Evolutionary conservation across 2,329 filamentous ascomycete genomes (phyloP).

Genomic region (Neonectria magnoliae): DNA sequence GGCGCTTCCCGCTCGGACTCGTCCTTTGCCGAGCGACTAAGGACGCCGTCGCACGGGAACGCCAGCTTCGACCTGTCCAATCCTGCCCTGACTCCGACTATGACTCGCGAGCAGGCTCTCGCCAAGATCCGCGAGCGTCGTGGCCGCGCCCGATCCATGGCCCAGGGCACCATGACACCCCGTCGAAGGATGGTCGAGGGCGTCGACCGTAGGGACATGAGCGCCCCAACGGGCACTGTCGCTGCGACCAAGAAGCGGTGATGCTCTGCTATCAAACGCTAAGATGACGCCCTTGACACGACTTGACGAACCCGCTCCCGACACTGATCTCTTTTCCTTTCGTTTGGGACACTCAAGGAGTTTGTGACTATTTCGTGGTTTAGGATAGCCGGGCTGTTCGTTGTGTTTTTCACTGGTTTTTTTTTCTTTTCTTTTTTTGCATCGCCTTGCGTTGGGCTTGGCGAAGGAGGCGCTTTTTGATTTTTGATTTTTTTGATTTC

Average conservation of each 20-base stretch:
- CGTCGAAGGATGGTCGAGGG: slow-evolving; percentile 67
- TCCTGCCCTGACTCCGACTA: slow-evolving; percentile 70
- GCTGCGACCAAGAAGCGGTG: slow-evolving; percentile 35
- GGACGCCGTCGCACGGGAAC: slow-evolving; percentile 55
- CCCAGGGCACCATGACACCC: slow-evolving; percentile 67
- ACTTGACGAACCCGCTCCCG: slow-evolving; percentile 32
- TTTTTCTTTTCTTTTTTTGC: no score
- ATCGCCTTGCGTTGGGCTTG: slow-evolving; percentile 27
- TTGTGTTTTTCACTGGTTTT: no score
- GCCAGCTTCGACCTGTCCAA: slow-evolving; percentile 63
- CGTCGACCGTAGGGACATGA: slow-evolving; percentile 57
- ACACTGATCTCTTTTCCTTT: slow-evolving; percentile 3
- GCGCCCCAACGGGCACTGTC: slow-evolving; percentile 54
- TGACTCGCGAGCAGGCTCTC: slow-evolving; percentile 78
- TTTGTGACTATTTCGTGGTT: slow-evolving; percentile 21
- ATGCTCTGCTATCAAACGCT: slow-evolving; percentile 13
- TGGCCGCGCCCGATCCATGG: slow-evolving; percentile 75
- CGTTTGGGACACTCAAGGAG: slow-evolving; percentile 4
- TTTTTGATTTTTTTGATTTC: slow-evolving; percentile 19
- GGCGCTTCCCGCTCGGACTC: slow-evolving; percentile 52
- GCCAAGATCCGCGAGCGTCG: slow-evolving; percentile 79
- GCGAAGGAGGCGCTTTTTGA: slow-evolving; percentile 38
- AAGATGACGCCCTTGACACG: slow-evolving; percentile 30
- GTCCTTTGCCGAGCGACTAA: slow-evolving; percentile 56
- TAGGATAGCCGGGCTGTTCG: not conserved